These are phyloP conservation scores for Suillus luteus DNA, from an alignment of 768 basidiomycete species.

Conservation along the genomic window DNA sequence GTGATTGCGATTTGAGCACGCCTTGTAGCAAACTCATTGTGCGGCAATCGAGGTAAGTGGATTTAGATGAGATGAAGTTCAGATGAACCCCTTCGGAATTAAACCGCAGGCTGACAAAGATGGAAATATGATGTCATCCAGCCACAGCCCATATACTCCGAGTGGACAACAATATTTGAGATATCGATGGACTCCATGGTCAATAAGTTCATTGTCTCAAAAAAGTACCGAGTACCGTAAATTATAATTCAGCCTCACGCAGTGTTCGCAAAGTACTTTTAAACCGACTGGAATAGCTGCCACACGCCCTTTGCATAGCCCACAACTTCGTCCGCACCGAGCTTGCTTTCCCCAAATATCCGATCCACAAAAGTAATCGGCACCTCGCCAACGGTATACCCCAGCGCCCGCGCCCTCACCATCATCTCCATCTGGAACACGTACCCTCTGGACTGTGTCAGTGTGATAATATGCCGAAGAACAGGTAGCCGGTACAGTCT, in stretches of 20 bases:
- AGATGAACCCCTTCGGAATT: background rate
- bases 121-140: constrained; percentile 13
- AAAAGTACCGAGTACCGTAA: background rate
- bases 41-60: constrained; percentile 11
- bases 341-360: constrained; percentile 91
- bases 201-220: background rate
- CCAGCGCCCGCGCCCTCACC: constrained; percentile 81
- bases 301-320: constrained; percentile 86
- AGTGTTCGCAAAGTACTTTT: constrained; percentile 16
- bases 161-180: too few relatives aligned
- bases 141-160: background rate
- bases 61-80: constrained; percentile 14
- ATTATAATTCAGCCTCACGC: background rate
- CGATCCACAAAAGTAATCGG: constrained; percentile 96
- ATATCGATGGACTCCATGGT: background rate
- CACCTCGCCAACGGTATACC: constrained; percentile 86
- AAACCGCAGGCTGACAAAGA: constrained; percentile 11
- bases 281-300: constrained; percentile 74
- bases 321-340: constrained; percentile 86
- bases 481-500: constrained; percentile 80
- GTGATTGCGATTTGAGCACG: constrained; percentile 58
- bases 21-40: constrained; percentile 73
- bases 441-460: constrained; percentile 86
- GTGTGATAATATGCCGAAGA: constrained; percentile 79
- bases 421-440: constrained; percentile 99